These are phyloP conservation scores for Beverwykella pulmonaria DNA, from an alignment of 495 filamentous ascomycete species.

Conservation along the genomic window DNA sequence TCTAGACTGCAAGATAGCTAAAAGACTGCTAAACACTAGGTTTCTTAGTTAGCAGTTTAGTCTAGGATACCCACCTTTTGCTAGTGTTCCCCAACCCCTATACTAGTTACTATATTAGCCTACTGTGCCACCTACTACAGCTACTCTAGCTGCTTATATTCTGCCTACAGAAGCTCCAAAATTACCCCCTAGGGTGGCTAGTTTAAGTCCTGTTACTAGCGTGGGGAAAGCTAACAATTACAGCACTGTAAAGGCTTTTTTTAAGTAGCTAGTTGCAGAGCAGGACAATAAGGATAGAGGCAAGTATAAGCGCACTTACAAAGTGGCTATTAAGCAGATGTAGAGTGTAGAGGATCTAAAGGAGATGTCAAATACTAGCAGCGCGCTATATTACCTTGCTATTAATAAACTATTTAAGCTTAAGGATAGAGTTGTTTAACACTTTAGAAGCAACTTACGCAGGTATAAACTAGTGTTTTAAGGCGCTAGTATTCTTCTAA, in stretches of 20 bases:
- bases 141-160: too few relatives aligned
- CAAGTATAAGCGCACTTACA: neutral
- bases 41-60: too few relatives aligned
- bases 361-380: neutral
- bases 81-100: too few relatives aligned
- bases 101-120: too few relatives aligned
- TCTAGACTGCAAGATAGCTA: too few relatives aligned
- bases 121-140: too few relatives aligned
- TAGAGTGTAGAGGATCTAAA: neutral
- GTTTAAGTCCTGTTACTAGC: too few relatives aligned
- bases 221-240: too few relatives aligned
- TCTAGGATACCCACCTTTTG: too few relatives aligned
- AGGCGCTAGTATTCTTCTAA: neutral
- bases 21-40: too few relatives aligned
- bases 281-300: neutral
- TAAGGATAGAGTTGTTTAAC: constrained; percentile 1
- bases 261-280: neutral
- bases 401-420: neutral
- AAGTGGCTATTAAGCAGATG: neutral
- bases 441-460: neutral
- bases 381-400: neutral
- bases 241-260: neutral
- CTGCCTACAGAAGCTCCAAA: too few relatives aligned
- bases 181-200: too few relatives aligned
- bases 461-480: neutral